Evolutionary conservation across 2,329 filamentous ascomycete genomes (phyloP), one percentile per base, ranked within the genome.

Genomic region (Clarireedia homoeocarpa): DNA sequence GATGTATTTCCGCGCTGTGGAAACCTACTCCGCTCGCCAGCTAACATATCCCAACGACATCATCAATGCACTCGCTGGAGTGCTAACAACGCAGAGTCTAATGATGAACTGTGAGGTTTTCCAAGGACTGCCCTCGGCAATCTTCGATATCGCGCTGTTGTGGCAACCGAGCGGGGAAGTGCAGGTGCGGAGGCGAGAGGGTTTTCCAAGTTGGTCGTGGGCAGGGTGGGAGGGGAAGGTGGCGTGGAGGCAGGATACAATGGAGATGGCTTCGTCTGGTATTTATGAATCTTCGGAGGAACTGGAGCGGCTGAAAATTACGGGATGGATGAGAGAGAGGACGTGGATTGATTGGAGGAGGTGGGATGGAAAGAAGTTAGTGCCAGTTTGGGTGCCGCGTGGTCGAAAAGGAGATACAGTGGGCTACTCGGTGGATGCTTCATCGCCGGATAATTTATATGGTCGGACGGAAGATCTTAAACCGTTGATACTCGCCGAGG

Each of bases 131-230:
- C 42, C 44, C 27, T 38, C 34, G 10, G 51, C 20, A 10, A 40
- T 47, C n/a, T 53, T 53, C 15, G 51, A 53, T 26, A 26, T 46
- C 14, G 51, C 51, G 10, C 6, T 47, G 7, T 26, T 53, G 7
- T 53, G 51, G 30, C 34, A 48, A 23, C 44, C 51, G 6, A 42
- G n/a, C 23, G 50, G 50, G 6, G n/a, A 39, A 48, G 6, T 26
- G 17, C 5, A 47, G 38, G 7, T 47, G 6, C n/a, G n/a, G 10
- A 26, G 51, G n/a, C 17, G 27, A 6, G 51, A 47, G n/a, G 51
- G 42, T 10, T 53, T 53, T 47, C 51, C 51, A 6, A 36, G 40
- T 47, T 53, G 51, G 51, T 53, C 20, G 2, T 53, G 51, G 42
- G 40, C 51, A 14, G 51, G 51, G 23, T 53, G 27, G 51, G 26